Conservation (phyloP, 192 early-diverging fungal species). For the Entomortierella beljakovae region DNA sequence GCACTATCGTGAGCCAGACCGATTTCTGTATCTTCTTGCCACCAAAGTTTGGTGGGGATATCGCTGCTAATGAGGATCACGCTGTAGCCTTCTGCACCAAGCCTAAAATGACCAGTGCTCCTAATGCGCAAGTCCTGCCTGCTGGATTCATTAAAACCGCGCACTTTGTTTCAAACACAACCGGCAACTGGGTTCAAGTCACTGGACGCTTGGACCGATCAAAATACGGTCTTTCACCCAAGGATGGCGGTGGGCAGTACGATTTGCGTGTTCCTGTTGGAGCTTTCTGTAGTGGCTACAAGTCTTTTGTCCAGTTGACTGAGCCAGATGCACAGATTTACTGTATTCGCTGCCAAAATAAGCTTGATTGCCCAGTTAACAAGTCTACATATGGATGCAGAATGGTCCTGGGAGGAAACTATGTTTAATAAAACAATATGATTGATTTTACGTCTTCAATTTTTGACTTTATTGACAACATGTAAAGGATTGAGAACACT, state of each 20-base stretch:
- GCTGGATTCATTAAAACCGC: conserved; percentile 56
- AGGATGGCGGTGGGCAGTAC: conserved; percentile 65
- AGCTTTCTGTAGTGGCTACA: conserved; percentile 51
- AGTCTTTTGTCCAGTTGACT: conserved; percentile 56
- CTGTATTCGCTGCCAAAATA: conserved; percentile 58
- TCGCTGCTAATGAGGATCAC: conserved; percentile 23
- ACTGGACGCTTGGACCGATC: conserved; percentile 61
- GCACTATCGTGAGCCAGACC: conserved; percentile 15
- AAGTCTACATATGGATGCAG: conserved; percentile 43
- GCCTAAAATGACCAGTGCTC: conserved; percentile 35
- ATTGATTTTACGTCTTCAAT: too few relatives aligned
- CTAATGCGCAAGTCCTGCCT: conserved; percentile 43
- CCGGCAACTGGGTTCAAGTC: conserved; percentile 56
- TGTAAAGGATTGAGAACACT: background rate
- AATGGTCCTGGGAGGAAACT: conserved; percentile 24
- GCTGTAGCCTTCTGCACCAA: conserved; percentile 51
- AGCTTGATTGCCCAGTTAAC: conserved; percentile 32
- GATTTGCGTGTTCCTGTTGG: conserved; percentile 57
- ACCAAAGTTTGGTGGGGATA: conserved; percentile 16
- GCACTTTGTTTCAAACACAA: conserved; percentile 41
- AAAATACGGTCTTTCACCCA: conserved; percentile 42
- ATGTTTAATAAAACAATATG: conserved; percentile 13
- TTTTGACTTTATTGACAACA: too few relatives aligned
- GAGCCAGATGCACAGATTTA: conserved; percentile 56
- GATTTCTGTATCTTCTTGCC: conserved; percentile 48